Evolutionary conservation across 139 green algal species (phyloP), one percentile per base, ranked within the genome.

Genomic region (Chlamydomonas eustigma): DNA sequence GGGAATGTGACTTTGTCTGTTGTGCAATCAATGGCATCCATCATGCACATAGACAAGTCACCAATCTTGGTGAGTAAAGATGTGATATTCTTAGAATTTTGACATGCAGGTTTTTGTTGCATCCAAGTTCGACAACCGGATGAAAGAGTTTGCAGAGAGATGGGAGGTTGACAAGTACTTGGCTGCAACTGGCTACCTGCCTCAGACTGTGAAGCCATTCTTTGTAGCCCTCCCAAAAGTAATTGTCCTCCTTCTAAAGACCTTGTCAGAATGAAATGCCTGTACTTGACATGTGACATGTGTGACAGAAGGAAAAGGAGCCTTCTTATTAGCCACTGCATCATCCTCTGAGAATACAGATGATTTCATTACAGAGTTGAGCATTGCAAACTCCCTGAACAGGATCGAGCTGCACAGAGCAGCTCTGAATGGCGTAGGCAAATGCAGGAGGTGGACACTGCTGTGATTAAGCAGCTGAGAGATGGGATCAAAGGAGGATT

Each of bases 141-240:
- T 97, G 31, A 94, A 97, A 77, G 94, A 98, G 83, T 97, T 98
- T 82, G 78, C 65, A 3, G 90, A 97, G 82, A 86, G 93, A 8
- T 97, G 93, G 93, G 94, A 98, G 86, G 87, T 97, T 37, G 93
- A 97, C 81, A 93, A 93, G 44, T 98, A 97, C 73, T 83, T 98
- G 32, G 85, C 81, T 28, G 92, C 93, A 18, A 89, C 85, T 0
- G 94, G 94, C 2, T 97, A 97, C 81, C 88, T 98, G 67, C 89
- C 89, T 5, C 69, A 85, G 24, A 90, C 88, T 22, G 89, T 95
- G 6, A 90, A 88, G 77, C 94, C 94, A 28, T 98, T 97, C 80
- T 98, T 98, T 73, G 89, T 98, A 32, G 94, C 94, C 1, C 84
- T 98, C 73, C 94, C 94, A 4, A 97, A 97, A 85, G 90, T 91